Evolutionary conservation across 2,329 filamentous ascomycete genomes (phyloP).

Genomic region (Fusarium sp.): DNA sequence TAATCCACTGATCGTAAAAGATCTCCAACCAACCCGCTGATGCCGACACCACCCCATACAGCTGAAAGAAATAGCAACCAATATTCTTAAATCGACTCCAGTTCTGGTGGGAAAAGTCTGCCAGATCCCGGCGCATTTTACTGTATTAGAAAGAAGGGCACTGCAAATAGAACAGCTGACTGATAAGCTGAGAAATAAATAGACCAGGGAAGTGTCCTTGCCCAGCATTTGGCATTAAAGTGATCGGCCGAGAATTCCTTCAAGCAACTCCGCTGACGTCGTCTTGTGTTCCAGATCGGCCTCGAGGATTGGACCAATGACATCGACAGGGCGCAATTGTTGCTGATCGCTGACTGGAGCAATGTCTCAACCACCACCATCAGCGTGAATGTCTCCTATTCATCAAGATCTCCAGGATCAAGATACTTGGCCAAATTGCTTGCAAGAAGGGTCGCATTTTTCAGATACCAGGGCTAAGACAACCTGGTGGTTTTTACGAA

Average conservation of each 20-base stretch:
- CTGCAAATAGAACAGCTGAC: background rate
- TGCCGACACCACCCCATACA: background rate
- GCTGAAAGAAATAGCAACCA: background rate
- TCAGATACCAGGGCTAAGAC: background rate
- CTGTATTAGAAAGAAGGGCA: background rate
- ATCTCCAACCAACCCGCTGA: background rate
- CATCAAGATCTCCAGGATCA: constrained; percentile 2
- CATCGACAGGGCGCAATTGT: constrained; percentile 13
- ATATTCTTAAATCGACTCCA: background rate
- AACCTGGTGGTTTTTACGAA: background rate
- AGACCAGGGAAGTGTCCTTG: background rate
- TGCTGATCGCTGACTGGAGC: background rate
- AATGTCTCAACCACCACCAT: background rate
- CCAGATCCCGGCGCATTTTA: background rate
- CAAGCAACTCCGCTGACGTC: constrained; percentile 13
- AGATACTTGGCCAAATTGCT: background rate
- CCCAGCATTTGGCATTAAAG: background rate
- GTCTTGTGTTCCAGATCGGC: background rate
- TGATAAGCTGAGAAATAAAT: background rate
- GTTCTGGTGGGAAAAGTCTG: background rate
- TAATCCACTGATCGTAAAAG: background rate
- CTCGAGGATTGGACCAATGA: constrained; percentile 15
- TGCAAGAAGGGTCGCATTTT: background rate
- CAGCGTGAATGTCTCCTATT: constrained; percentile 22
- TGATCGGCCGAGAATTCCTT: background rate